These are phyloP conservation scores for Ocimum tenuiflorum DNA, from an alignment of 257 asterid genomes.

Conservation along the genomic window DNA sequence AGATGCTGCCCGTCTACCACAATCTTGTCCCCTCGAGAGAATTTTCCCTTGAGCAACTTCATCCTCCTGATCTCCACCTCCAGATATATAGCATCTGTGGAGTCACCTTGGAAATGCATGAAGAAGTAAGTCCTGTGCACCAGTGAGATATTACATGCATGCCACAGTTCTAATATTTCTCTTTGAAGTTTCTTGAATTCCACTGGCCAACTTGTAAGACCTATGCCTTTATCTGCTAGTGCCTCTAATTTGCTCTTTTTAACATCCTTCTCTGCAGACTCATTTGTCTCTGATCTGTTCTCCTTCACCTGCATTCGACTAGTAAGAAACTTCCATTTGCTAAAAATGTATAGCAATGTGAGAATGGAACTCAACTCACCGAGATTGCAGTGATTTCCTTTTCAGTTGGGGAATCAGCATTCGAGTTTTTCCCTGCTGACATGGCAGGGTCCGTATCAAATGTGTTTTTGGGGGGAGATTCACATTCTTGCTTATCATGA, in stretches of 20 bases:
- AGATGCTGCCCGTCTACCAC: constrained; percentile 42
- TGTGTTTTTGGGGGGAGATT: constrained; percentile 26
- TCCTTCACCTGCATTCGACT: constrained; percentile 35
- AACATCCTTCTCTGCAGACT: constrained; percentile 35
- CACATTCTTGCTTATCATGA: constrained; percentile 30
- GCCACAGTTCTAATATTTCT: constrained; percentile 77
- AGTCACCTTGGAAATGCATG: constrained; percentile 78
- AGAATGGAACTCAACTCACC: constrained; percentile 16
- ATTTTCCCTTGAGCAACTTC: constrained; percentile 55
- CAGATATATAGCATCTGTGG: constrained; percentile 75
- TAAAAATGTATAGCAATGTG: neutral
- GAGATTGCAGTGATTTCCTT: neutral
- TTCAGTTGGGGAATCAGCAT: constrained; percentile 31
- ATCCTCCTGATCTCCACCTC: constrained; percentile 81
- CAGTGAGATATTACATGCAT: constrained; percentile 63
- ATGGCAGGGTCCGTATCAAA: constrained; percentile 36
- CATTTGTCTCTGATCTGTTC: constrained; percentile 18
- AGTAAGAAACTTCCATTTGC: neutral
- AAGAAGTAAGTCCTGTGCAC: constrained; percentile 80
- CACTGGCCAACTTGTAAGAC: constrained; percentile 59
- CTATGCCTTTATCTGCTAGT: constrained; percentile 42
- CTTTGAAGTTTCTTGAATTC: constrained; percentile 73
- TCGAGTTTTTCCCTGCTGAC: constrained; percentile 18
- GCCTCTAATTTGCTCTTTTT: constrained; percentile 64
- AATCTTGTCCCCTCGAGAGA: constrained; percentile 56